phyloP scores from a whole-genome alignment of 176 grass and related monocot species.

The Dendrocalamus sinicus region DNA sequence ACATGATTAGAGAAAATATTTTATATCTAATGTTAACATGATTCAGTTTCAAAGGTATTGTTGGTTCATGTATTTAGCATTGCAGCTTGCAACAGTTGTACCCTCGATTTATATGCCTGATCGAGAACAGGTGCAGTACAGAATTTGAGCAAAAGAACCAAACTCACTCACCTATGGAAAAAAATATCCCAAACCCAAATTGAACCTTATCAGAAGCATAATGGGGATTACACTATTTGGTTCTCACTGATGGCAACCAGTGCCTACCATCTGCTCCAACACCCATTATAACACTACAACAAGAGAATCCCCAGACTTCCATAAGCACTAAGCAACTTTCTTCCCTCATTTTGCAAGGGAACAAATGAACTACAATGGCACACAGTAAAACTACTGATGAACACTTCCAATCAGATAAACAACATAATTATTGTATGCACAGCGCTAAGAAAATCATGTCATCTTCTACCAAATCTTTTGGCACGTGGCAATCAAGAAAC shows the following conservation, averaged over 20 bases:
- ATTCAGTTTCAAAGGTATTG: not conserved
- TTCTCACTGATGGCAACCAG: not conserved
- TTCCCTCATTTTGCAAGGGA: not conserved
- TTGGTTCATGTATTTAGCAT: not conserved
- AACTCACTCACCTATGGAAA: conserved; percentile 5
- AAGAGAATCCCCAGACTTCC: not conserved
- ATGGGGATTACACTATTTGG: not conserved
- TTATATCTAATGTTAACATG: not conserved
- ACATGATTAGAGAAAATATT: not conserved
- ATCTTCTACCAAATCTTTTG: not conserved
- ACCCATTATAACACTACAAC: not conserved
- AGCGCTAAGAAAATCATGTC: not conserved
- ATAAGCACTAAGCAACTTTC: not conserved
- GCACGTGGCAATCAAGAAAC: not conserved
- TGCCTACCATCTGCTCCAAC: not conserved
- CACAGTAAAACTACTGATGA: not conserved
- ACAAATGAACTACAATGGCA: not conserved
- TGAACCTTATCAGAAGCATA: conserved; percentile 22
- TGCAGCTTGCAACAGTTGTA: not conserved
- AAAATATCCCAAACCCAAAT: conserved; percentile 22
- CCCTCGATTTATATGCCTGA: not conserved
- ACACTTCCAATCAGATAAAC: not conserved
- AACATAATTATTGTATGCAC: not conserved
- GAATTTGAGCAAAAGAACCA: not conserved
- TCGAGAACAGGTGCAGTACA: not conserved